phyloP scores from a whole-genome alignment of 2,329 filamentous ascomycete genomes.

The Elsinoe ampelina region DNA sequence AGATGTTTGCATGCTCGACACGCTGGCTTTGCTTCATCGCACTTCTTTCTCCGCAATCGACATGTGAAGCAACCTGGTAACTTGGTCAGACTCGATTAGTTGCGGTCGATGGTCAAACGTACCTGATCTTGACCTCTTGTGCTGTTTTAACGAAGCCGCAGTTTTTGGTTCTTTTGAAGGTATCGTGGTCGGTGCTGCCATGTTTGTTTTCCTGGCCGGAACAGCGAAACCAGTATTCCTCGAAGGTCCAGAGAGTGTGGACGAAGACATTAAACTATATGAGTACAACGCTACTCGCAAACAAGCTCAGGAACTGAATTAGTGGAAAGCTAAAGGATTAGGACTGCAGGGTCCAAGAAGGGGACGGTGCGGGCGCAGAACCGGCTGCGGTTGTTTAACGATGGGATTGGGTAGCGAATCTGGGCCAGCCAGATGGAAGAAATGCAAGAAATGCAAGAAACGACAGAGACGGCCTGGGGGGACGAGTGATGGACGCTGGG shows the following conservation, averaged over 20 bases:
- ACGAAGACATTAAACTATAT: constrained; percentile 38
- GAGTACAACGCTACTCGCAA: constrained; percentile 30
- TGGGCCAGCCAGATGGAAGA: constrained; percentile 34
- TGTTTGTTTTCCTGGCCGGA: constrained; percentile 32
- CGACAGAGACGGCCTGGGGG: constrained; percentile 25
- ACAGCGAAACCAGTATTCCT: constrained; percentile 22
- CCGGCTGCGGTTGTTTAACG: constrained; percentile 29
- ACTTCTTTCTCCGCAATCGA: constrained; percentile 59
- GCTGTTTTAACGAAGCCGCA: constrained; percentile 64
- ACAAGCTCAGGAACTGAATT: constrained; percentile 17
- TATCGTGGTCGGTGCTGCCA: constrained; percentile 40
- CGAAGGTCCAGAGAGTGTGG: constrained; percentile 32
- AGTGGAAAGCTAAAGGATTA: constrained; percentile 23
- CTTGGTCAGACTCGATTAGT: constrained; percentile 24
- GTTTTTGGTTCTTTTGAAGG: constrained; percentile 43
- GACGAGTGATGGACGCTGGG: constrained; percentile 1
- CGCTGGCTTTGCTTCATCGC: constrained; percentile 55
- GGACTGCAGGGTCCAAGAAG: constrained; percentile 23
- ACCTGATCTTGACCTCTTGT: constrained; percentile 92
- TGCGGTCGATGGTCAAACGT: constrained; percentile 52
- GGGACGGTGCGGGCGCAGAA: constrained; percentile 22
- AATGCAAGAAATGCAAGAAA: constrained; percentile 13
- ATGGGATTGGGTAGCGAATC: constrained; percentile 34
- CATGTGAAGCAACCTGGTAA: constrained; percentile 57
- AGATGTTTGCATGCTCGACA: constrained; percentile 61